phyloP scores from a whole-genome alignment of 1,139 yeast species.

The Kodamaea derodonti region DNA sequence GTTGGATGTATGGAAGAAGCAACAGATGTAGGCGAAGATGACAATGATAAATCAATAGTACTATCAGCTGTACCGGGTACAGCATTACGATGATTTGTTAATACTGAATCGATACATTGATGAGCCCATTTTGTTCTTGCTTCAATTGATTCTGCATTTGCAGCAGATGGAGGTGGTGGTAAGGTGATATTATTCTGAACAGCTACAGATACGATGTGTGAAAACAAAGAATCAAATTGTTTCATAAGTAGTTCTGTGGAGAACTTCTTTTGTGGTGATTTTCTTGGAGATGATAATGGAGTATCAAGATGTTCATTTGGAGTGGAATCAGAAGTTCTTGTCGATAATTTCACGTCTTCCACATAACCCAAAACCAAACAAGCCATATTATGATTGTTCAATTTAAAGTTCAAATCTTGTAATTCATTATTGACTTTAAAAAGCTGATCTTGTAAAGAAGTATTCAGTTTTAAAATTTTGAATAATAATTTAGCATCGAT shows the following conservation, averaged over 20 bases:
- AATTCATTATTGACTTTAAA: constrained; percentile 27
- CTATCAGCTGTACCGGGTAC: background rate
- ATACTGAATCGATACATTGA: constrained; percentile 44
- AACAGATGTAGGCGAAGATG: background rate
- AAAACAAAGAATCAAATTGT: constrained; percentile 44
- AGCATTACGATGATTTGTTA: background rate
- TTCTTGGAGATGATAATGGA: constrained; percentile 10
- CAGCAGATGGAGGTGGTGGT: constrained; percentile 33
- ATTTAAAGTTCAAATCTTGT: constrained; percentile 23
- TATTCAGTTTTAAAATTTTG: constrained; percentile 34
- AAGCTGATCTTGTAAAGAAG: constrained; percentile 31
- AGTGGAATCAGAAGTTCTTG: background rate
- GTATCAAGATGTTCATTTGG: background rate
- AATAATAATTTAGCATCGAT: constrained; percentile 23
- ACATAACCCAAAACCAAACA: constrained; percentile 45
- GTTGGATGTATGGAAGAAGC: background rate
- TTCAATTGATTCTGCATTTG: constrained; percentile 24
- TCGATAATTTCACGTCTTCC: constrained; percentile 36
- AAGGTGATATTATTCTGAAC: constrained; percentile 47
- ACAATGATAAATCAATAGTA: background rate
- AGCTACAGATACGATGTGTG: constrained; percentile 52
- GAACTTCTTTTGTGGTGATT: constrained; percentile 7
- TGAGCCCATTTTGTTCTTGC: constrained; percentile 50
- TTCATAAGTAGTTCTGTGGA: constrained; percentile 10
- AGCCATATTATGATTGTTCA: constrained; percentile 41